Base-by-base conservation (phyloP, 2,329 filamentous ascomycete species). In the Phialophora tarda region DNA sequence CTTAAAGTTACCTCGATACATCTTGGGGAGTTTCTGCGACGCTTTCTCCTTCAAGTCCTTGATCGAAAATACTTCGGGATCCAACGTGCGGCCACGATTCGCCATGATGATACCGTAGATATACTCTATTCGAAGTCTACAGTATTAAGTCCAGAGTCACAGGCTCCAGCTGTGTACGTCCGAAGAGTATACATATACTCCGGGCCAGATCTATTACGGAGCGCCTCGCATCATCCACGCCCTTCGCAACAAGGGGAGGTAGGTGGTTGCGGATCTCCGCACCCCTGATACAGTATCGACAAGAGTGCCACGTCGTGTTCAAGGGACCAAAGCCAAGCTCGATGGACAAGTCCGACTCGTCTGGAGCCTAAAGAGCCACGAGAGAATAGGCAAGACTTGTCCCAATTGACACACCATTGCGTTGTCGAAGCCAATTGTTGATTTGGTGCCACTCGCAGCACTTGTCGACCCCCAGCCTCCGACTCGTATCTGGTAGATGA, bases 61-160 rank as follows among this genome's bases (percentile, higher is more conserved):
- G 28, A 78, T 78, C 59, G 58, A 65, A 38, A 69, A 69, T 24
- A 71, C 63, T 24, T 65, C 63, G 68, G 75, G 72, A 57, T 76
- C 71, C 4, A 77, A 68, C 21, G 71, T 73, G 28, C 74, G 71
- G 55, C 73, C 73, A 12, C 75, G 74, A 59, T 77, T 74, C 23
- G 76, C 74, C 76, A 78, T 77, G 41, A 17, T 59, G 30, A 55
- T 28, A 24, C 10, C 38, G 58, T n/a, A 12, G 4, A 17, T n/a
- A n/a, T 44, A 30, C 28, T 30, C 8, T 30, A 17, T 44, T 17
- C 17, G 17, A 44, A 1, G 38, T 7, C 17, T n/a, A 4, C 14
- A n/a, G 17, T 44, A 44, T n/a, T n/a, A 5, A 44, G 5, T n/a
- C 38, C 14, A 44, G 4, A 44, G 38, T 6, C 38, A 44, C 38